Evolutionary conservation across 345 rosid genomes (phyloP).

Genomic region (Eutrema yunnanense): DNA sequence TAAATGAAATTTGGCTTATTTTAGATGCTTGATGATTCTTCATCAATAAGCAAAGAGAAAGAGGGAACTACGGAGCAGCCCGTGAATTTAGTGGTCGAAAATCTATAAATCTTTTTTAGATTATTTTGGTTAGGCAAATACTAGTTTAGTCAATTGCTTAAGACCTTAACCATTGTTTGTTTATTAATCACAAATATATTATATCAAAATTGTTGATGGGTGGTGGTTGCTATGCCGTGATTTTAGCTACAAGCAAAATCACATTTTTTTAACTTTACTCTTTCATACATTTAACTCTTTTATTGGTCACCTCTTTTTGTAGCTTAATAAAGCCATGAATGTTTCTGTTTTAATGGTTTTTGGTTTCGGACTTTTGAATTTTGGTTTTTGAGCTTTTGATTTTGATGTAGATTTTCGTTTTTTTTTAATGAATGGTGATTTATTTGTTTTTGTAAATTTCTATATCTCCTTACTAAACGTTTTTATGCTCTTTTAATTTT

Average conservation of each 20-base stretch:
- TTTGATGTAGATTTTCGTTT: too few species aligned
- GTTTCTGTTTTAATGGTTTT: too few species aligned
- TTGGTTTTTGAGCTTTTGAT: too few species aligned
- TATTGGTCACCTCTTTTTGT: neutral
- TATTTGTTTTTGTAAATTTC: too few species aligned
- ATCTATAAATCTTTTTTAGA: neutral
- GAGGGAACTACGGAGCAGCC: conserved; percentile 26
- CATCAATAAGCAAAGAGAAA: neutral
- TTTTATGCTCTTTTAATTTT: too few species aligned
- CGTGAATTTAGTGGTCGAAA: conserved; percentile 22
- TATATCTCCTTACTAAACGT: too few species aligned
- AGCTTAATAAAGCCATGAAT: neutral
- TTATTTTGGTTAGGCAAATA: neutral
- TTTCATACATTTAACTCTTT: neutral
- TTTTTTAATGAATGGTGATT: too few species aligned
- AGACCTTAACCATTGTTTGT: neutral
- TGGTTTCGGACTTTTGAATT: too few species aligned
- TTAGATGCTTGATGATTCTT: neutral
- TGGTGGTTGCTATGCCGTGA: conserved; percentile 18
- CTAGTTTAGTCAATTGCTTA: conserved; percentile 19
- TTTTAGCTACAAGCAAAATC: conserved; percentile 13
- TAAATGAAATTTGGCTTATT: neutral
- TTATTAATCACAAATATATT: too few species aligned
- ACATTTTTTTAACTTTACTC: conserved; percentile 12
- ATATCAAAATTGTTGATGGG: conserved; percentile 7